Evolutionary conservation across 257 asterid genomes (phyloP).

Genomic region (Solanum ossicruentum): DNA sequence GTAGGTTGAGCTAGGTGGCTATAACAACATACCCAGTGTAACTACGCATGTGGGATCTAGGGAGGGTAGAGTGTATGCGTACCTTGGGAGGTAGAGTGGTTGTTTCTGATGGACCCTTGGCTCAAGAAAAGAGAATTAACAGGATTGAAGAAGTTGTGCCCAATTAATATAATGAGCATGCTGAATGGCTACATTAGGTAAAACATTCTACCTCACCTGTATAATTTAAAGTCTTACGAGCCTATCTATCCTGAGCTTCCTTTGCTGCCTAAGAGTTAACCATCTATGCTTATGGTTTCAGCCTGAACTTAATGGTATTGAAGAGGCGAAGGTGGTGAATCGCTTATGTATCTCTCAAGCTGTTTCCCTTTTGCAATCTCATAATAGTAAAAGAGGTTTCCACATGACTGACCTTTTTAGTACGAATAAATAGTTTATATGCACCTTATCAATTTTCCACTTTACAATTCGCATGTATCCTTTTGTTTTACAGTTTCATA

Average conservation of each 20-base stretch:
- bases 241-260: neutral
- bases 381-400: neutral
- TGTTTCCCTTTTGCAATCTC: neutral
- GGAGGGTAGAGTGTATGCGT: too few species aligned
- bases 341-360: neutral
- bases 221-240: neutral
- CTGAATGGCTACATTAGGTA: neutral
- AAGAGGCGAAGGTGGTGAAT: neutral
- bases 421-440: neutral
- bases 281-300: neutral
- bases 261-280: neutral
- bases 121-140: too few species aligned
- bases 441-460: neutral
- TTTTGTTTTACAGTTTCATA: neutral
- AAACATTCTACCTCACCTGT: neutral
- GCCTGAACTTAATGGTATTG: neutral
- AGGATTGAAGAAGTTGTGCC: too few species aligned
- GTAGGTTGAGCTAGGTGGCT: neutral
- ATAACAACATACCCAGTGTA: too few species aligned
- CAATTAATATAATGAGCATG: too few species aligned
- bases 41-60: too few species aligned
- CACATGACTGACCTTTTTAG: neutral
- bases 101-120: too few species aligned
- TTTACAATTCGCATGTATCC: neutral
- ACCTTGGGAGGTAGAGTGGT: too few species aligned